These are phyloP conservation scores for Zygosaccharomyces bailii DNA, from an alignment of 805 yeast genomes.

Conservation along the genomic window DNA sequence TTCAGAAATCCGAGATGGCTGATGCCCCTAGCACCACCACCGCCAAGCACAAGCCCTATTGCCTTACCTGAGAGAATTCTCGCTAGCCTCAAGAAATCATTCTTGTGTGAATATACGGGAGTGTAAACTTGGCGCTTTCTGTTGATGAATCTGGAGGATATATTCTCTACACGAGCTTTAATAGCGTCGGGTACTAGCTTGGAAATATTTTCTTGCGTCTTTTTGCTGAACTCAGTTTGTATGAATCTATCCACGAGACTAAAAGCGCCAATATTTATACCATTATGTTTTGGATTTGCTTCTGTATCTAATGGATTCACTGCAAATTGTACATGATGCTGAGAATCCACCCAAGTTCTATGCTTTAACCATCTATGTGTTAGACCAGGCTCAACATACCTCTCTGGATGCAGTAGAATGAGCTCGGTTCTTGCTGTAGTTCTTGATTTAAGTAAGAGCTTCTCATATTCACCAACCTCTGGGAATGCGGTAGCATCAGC, in stretches of 20 bases:
- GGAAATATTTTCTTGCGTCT: slow-evolving; percentile 33
- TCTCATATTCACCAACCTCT: slow-evolving; percentile 81
- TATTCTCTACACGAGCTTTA: slow-evolving; percentile 37
- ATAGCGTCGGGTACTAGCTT: slow-evolving; percentile 35
- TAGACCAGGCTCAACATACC: slow-evolving; percentile 77
- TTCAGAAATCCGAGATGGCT: slow-evolving; percentile 89
- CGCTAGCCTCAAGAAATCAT: slow-evolving; percentile 86
- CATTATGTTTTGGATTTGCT: slow-evolving; percentile 21
- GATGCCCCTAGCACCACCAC: slow-evolving; percentile 96
- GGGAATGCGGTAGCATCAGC: slow-evolving; percentile 80
- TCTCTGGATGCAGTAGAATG: slow-evolving; percentile 78
- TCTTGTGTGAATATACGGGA: slow-evolving; percentile 54
- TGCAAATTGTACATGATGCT: slow-evolving; percentile 80
- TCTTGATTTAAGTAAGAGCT: slow-evolving; percentile 64
- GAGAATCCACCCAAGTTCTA: slow-evolving; percentile 87
- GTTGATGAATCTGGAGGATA: slow-evolving; percentile 34
- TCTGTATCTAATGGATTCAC: slow-evolving; percentile 23
- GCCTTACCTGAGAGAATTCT: slow-evolving; percentile 89
- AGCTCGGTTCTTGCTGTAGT: slow-evolving; percentile 87
- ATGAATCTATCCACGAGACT: slow-evolving; percentile 29
- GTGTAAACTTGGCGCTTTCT: slow-evolving; percentile 31
- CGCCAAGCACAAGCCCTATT: slow-evolving; percentile 90
- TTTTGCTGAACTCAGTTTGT: slow-evolving; percentile 32
- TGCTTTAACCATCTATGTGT: slow-evolving; percentile 81
- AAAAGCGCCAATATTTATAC: slow-evolving; percentile 18